Evolutionary conservation across 1,284 basidiomycete genomes (phyloP).

Genomic region (Cryptococcus maquisensis): DNA sequence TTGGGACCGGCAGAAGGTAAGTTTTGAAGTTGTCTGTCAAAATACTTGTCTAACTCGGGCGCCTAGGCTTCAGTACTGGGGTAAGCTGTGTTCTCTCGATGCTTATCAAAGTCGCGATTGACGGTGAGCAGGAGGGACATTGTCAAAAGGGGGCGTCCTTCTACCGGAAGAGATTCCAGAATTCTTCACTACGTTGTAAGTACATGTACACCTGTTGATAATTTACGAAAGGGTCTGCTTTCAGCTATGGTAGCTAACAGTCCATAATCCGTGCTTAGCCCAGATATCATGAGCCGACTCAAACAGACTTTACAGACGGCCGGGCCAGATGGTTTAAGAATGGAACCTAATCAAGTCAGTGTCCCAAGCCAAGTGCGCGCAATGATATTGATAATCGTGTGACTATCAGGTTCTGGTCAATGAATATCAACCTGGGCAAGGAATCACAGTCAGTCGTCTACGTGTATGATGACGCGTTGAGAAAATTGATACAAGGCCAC

Average conservation of each 20-base stretch:
- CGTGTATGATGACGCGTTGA: neutral
- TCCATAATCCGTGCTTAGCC: slow-evolving; percentile 53
- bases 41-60: slow-evolving; percentile 3
- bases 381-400: neutral
- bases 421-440: slow-evolving; percentile 85
- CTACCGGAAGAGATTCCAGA: slow-evolving; percentile 41
- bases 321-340: slow-evolving; percentile 56
- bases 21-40: slow-evolving; percentile 1
- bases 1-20: slow-evolving; percentile 68
- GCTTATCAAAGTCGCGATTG: neutral
- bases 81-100: slow-evolving; percentile 48
- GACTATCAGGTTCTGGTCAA: slow-evolving; percentile 67
- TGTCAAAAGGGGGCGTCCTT: slow-evolving; percentile 41
- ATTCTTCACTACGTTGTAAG: slow-evolving; percentile 40
- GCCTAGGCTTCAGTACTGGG: slow-evolving; percentile 69
- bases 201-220: neutral
- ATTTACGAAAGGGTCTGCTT: neutral
- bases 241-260: slow-evolving; percentile 2
- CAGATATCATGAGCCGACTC: slow-evolving; percentile 69
- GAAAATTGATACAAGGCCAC: neutral
- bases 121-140: slow-evolving; percentile 37
- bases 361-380: too few relatives aligned
- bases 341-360: slow-evolving; percentile 57
- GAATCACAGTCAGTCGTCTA: slow-evolving; percentile 78
- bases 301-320: slow-evolving; percentile 48